Evolutionary conservation across 1,284 basidiomycete species (phyloP).

Genomic region (Tylopilus sp.): DNA sequence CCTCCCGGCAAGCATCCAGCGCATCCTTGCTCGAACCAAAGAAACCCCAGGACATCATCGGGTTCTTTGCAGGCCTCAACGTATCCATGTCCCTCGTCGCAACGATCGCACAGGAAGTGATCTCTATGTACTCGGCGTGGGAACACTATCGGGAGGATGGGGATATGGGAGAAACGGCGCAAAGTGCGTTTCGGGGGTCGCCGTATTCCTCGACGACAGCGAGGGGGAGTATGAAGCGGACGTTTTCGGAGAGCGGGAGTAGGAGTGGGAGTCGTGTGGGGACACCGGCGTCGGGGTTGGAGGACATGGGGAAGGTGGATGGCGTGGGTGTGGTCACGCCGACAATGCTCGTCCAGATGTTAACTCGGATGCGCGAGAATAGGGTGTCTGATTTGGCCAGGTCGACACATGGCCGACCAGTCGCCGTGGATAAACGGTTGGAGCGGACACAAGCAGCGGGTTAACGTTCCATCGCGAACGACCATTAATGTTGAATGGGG

Average conservation of each 20-base stretch:
- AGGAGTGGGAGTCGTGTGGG: conserved; percentile 33
- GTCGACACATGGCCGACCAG: conserved; percentile 57
- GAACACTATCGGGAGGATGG: conserved; percentile 79
- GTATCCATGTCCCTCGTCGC: conserved; percentile 86
- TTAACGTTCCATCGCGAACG: conserved; percentile 24
- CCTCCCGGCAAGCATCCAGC: conserved; percentile 57
- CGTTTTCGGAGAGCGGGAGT: conserved; percentile 34
- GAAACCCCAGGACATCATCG: conserved; percentile 75
- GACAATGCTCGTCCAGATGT: conserved; percentile 60
- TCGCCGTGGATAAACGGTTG: conserved; percentile 73
- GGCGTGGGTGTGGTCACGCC: conserved; percentile 58
- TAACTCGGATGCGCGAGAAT: conserved; percentile 77
- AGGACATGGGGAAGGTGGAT: conserved; percentile 23
- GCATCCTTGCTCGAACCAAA: conserved; percentile 44
- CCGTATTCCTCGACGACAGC: conserved; percentile 30
- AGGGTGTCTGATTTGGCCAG: conserved; percentile 71
- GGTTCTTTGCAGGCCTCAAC: conserved; percentile 89
- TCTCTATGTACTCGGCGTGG: conserved; percentile 91
- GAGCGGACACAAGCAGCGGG: conserved; percentile 75
- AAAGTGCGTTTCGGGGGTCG: conserved; percentile 24
- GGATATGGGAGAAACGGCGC: conserved; percentile 44
- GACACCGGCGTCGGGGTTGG: conserved; percentile 32
- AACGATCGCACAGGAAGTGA: conserved; percentile 92
- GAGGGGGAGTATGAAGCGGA: conserved; percentile 32
- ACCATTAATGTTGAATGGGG: background rate